A percentile compares a stretch with the other conserved stretches of the same genome.
Conservation (phyloP, 2,329 filamentous ascomycete species). For the Colletotrichum caudatum region DNA sequence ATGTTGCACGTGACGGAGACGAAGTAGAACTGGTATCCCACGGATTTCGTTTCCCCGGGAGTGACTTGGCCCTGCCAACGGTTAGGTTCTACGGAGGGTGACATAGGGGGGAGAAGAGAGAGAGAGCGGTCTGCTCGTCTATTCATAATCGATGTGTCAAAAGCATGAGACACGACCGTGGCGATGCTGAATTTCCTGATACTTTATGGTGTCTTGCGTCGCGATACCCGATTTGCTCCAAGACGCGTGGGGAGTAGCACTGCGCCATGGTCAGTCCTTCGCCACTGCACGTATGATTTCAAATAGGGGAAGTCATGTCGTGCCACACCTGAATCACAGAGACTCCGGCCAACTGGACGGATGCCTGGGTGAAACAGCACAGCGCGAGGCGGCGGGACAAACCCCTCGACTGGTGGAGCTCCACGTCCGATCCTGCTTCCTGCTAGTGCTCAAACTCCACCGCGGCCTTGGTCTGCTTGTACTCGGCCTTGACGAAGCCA, state of each 20-base stretch:
- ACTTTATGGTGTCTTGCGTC: constrained; percentile 74
- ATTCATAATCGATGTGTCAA: constrained; percentile 75
- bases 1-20: constrained; percentile 68
- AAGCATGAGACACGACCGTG: constrained; percentile 79
- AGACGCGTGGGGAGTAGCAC: constrained; percentile 78
- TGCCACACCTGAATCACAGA: constrained; percentile 76
- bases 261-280: background rate
- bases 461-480: constrained; percentile 73
- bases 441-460: constrained; percentile 75
- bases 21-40: constrained; percentile 26
- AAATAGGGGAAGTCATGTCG: constrained; percentile 48
- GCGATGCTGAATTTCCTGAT: constrained; percentile 83
- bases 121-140: constrained; percentile 68
- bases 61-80: constrained; percentile 23
- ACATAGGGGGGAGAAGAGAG: no score
- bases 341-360: constrained; percentile 66
- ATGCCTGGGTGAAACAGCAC: constrained; percentile 60
- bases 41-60: constrained; percentile 14
- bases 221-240: constrained; percentile 76
- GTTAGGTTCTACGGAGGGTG: no score
- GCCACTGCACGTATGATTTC: fast-evolving
- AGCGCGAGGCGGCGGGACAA: constrained; percentile 79
- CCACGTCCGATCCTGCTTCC: constrained; percentile 75
- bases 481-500: constrained; percentile 60
- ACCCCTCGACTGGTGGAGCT: constrained; percentile 71